These are phyloP conservation scores for Sphaerulina vaccinii DNA, from an alignment of 2,329 filamentous ascomycete genomes.

Conservation along the genomic window DNA sequence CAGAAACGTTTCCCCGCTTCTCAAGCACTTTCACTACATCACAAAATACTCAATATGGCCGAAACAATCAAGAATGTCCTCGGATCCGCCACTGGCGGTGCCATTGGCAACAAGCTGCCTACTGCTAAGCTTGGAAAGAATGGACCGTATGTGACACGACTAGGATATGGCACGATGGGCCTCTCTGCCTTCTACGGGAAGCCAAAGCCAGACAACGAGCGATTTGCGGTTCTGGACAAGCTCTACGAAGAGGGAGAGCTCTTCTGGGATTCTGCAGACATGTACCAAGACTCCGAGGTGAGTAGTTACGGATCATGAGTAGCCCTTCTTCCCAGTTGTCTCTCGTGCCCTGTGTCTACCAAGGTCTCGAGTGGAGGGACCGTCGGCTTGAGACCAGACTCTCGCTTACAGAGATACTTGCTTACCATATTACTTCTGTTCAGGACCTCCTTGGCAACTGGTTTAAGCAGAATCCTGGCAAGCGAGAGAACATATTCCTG, in stretches of 20 bases:
- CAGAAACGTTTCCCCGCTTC: not conserved
- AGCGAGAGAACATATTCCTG: constrained; percentile 51
- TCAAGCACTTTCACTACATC: not conserved
- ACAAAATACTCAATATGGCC: constrained; percentile 11
- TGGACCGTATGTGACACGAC: constrained; percentile 51
- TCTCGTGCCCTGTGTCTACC: too few relatives aligned
- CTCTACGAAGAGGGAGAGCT: constrained; percentile 52
- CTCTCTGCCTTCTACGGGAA: constrained; percentile 48
- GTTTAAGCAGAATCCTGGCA: constrained; percentile 47
- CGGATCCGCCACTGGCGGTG: constrained; percentile 27
- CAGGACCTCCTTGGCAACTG: constrained; percentile 31
- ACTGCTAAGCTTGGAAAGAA: constrained; percentile 52
- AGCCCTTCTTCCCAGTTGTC: too few relatives aligned
- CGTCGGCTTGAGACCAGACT: too few relatives aligned
- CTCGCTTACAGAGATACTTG: too few relatives aligned
- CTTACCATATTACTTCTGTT: too few relatives aligned
- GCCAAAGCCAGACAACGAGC: constrained; percentile 51
- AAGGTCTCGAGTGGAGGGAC: too few relatives aligned
- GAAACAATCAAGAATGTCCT: constrained; percentile 25
- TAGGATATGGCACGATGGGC: constrained; percentile 59
- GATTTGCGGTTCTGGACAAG: constrained; percentile 53
- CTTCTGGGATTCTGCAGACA: constrained; percentile 52
- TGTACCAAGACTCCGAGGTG: constrained; percentile 41
- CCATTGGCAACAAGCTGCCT: constrained; percentile 37
- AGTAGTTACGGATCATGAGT: too few relatives aligned